phyloP scores from a whole-genome alignment of 2,329 filamentous ascomycete species.

The Trichoderma sp. region DNA sequence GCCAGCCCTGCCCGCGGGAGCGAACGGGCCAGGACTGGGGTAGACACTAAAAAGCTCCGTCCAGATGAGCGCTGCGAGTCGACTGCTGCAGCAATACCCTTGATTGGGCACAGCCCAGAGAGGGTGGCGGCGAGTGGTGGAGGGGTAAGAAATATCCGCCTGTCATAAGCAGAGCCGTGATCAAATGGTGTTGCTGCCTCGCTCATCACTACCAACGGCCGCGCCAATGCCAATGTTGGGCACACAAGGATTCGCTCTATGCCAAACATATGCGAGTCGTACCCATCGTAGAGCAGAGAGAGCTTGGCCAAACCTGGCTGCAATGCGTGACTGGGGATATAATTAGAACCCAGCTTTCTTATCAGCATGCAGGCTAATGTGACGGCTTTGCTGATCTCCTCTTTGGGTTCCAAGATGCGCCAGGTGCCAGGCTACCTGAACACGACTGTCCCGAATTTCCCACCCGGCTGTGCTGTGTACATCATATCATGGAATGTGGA shows the following conservation, averaged over 20 bases:
- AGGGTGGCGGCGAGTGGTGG: neutral
- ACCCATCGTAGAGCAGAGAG: neutral
- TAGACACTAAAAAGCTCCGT: slow-evolving; percentile 21
- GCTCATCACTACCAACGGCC: slow-evolving; percentile 3
- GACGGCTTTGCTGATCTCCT: slow-evolving; percentile 5
- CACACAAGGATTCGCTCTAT: slow-evolving; percentile 15
- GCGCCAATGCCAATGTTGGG: slow-evolving; percentile 16
- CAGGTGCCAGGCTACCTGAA: neutral
- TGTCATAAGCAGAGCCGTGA: slow-evolving; percentile 15
- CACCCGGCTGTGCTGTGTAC: neutral
- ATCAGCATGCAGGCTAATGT: slow-evolving; percentile 6
- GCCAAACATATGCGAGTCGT: slow-evolving; percentile 7
- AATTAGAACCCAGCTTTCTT: slow-evolving; percentile 14
- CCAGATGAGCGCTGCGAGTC: slow-evolving; percentile 18
- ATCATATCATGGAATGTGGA: neutral
- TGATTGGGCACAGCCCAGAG: slow-evolving; percentile 18
- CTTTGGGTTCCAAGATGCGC: slow-evolving; percentile 3
- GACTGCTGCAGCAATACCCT: neutral
- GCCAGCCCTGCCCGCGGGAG: slow-evolving; percentile 23
- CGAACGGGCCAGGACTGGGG: slow-evolving; percentile 21
- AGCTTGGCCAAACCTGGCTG: neutral
- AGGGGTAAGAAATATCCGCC: slow-evolving; percentile 10
- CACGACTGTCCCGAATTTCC: neutral
- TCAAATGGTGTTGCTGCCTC: slow-evolving; percentile 13
- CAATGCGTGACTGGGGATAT: slow-evolving; percentile 6